Percentiles rank a stretch among this genome's conserved stretches.
Conservation (phyloP, 1,139 yeast genomes). For the Kodamaea sp. region DNA sequence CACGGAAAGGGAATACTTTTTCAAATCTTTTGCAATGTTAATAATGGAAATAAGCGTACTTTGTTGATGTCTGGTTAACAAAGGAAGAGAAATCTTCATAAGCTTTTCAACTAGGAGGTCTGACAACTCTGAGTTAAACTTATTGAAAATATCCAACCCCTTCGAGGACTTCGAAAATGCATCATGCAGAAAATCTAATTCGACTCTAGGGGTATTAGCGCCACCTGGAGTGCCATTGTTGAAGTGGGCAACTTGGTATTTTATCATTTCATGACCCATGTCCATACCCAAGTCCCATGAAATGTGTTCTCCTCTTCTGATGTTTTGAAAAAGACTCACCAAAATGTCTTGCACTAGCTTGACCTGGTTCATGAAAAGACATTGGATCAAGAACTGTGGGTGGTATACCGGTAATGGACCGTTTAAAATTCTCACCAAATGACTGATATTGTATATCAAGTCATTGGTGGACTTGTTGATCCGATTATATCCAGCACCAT, state of each 20-base stretch:
- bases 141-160: constrained; percentile 30
- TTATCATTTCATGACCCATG: constrained; percentile 20
- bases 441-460: constrained; percentile 34
- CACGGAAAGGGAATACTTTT: constrained; percentile 46
- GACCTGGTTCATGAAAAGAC: constrained; percentile 64
- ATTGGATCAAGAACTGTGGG: constrained; percentile 84
- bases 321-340: constrained; percentile 48
- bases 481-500: constrained; percentile 34
- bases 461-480: constrained; percentile 12
- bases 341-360: constrained; percentile 60
- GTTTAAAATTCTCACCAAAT: constrained; percentile 74
- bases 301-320: constrained; percentile 42
- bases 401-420: constrained; percentile 92
- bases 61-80: constrained; percentile 88
- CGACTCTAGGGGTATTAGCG: constrained; percentile 7
- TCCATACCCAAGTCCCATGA: constrained; percentile 40
- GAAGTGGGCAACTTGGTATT: constrained; percentile 1
- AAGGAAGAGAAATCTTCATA: constrained; percentile 69
- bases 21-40: constrained; percentile 59
- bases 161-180: background rate
- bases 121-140: constrained; percentile 48
- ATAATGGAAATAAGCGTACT: constrained; percentile 73
- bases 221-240: constrained; percentile 5
- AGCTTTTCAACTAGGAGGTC: constrained; percentile 59
- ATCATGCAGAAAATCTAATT: constrained; percentile 2